Base-by-base conservation (phyloP, 2,329 filamentous ascomycete species). In the Cyphellophora europaea region DNA sequence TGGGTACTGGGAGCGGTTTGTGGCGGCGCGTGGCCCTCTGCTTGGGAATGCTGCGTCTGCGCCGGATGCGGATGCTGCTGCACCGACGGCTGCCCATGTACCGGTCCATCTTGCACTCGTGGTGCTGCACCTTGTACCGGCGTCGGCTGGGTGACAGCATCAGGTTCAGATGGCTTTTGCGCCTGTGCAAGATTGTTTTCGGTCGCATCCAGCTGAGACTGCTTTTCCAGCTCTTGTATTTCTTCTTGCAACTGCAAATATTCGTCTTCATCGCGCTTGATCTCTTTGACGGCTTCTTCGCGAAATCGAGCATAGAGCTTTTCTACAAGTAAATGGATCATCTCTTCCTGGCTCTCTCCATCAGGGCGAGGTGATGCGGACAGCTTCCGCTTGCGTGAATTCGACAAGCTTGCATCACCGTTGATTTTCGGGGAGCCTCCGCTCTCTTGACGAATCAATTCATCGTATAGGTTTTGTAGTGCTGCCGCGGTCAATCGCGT, bases 271-370 rank as follows among this genome's bases (percentile, higher is more conserved):
- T 91, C 80, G 36, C 82, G 74, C 39, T 72, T 68, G 40, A 95
- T 83, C 50, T 80, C 72, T 37, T 66, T 64, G n/a, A 86, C 70
- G 32, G 80, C 66, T 28, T 79, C 66, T 30, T 81, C 74, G 44
- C 78, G 72, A 55, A 93, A 95, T 42, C 74, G 71, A 10, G 73
- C 69, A 53, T 91, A 93, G 2, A 94, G 67, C 44, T 79, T 76
- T 38, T 79, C 69, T 31, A 93, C 72, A 29, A 94, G 62, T 3
- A 40, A 36, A 32, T 45, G 41, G 5, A 49, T 17, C 15, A 40
- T 28, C 27, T 36, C 36, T 17, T 47, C 38, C 8, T 37, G 32
- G 43, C 88, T 82, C 44, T 74, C 70, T 17, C 86, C 62, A 1
- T 74, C 75, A 10, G 78, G 74, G 39, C 78, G 54, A 30, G 71